Evolutionary conservation across 345 rosid genomes (phyloP), one percentile per base, ranked within the genome.

Genomic region (Raphanus sativus): DNA sequence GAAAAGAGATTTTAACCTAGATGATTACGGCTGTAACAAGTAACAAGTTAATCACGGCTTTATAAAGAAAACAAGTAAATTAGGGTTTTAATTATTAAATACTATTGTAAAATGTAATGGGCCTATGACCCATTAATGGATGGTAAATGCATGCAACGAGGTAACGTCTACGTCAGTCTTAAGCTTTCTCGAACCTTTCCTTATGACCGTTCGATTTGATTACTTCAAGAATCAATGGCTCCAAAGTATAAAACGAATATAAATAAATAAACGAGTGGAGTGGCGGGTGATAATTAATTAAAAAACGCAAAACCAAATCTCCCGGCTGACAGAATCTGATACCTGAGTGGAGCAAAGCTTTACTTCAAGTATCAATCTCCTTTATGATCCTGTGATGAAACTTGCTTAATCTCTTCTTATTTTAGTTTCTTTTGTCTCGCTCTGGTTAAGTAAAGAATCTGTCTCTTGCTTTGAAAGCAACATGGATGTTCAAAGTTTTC

Each of bases 361-460:
- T 15, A 62, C 70, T 70, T 12, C 81, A 77, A 65, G 77, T 77
- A 71, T 77, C 67, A 8, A 52, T 11, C n/a, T 68, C 50, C 34
- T 15, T 55, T 40, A 2, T 12, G 16, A 50, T 48, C 9, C 15
- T 5, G 15, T 30, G 38, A 50, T 69, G 45, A 12, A 13, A 45
- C 60, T 69, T 69, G 16, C 32, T 64, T 38, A 55, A 74, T 40
- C 65, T 42, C 21, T 45, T 40, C 5, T 38, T 5, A 3, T 2
- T 8, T 26, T 25, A 2, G 3, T 62, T 33, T 45, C 0, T 10
- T 63, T 17, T 36, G 55, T 78, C 55, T 17, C 0, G 3, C 38
- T 60, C 21, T 61, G 62, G 61, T 74, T 32, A 79, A 79, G 79
- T 69, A 79, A 79, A 63, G 75, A 79, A 79, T 80, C 56, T 69